These are phyloP conservation scores for Trichoderma hamatum DNA, from an alignment of 2,329 filamentous ascomycete genomes.

Conservation along the genomic window DNA sequence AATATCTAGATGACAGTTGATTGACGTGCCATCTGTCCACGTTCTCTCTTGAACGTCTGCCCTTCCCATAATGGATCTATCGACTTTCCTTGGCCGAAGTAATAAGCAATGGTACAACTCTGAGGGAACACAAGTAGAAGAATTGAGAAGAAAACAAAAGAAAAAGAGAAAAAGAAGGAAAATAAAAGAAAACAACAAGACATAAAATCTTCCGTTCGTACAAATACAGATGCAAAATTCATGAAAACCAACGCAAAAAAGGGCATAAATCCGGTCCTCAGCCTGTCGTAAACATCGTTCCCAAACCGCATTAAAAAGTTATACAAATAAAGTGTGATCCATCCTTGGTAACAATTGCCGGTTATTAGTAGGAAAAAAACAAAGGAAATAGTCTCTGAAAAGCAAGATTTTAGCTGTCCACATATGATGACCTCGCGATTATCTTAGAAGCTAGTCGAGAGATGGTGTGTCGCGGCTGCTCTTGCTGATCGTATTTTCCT, in stretches of 20 bases:
- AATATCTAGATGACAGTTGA: background rate
- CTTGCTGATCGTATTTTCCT: slow-evolving; percentile 12
- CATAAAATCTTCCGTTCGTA: background rate
- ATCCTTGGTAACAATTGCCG: background rate
- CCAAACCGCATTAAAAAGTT: background rate
- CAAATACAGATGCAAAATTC: background rate
- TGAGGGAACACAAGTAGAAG: background rate
- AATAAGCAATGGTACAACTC: background rate
- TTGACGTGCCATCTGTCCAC: background rate
- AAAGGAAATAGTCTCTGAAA: background rate
- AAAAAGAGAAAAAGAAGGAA: background rate
- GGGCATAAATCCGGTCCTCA: background rate
- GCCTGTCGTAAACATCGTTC: background rate
- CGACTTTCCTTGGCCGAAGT: background rate
- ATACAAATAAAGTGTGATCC: slow-evolving; percentile 1
- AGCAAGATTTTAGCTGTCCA: background rate
- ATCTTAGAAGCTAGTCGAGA: background rate
- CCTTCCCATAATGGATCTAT: background rate
- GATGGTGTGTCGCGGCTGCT: slow-evolving; percentile 1
- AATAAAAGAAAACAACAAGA: background rate
- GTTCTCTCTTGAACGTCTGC: background rate
- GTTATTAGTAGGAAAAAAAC: background rate
- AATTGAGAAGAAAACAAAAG: background rate
- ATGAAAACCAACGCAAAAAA: background rate
- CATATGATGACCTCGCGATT: background rate